These are phyloP conservation scores for Dactylis glomerata DNA, from an alignment of 176 grass and related monocot genomes.

Conservation along the genomic window DNA sequence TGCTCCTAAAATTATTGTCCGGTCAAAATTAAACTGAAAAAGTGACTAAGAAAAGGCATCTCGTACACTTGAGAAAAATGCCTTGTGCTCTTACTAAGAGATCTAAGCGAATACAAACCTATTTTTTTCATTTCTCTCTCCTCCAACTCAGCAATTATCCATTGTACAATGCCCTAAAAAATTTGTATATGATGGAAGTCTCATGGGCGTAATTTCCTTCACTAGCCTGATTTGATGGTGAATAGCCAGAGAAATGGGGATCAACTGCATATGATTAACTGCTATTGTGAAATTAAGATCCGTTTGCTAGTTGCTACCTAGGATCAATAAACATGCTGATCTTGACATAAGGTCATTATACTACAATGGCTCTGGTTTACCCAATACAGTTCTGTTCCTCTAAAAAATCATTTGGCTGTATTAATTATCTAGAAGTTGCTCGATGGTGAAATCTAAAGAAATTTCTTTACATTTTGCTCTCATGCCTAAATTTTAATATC, in stretches of 20 bases:
- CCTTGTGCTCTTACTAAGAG: no score
- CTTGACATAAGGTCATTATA: neutral
- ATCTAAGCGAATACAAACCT: no score
- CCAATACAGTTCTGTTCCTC: neutral
- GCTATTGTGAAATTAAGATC: neutral
- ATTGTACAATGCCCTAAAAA: neutral
- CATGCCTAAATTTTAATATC: neutral
- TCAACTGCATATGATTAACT: neutral
- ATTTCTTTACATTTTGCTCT: neutral
- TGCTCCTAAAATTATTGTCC: no score
- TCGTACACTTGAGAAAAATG: no score
- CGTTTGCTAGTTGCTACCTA: neutral
- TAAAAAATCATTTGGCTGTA: neutral
- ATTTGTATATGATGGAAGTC: neutral
- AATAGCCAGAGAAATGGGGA: neutral
- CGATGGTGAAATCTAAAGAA: neutral
- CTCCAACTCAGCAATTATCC: no score
- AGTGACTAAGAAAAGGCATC: no score
- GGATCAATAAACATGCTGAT: neutral
- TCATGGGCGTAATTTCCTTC: neutral
- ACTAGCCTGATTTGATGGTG: slow-evolving; percentile 20
- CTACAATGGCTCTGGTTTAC: neutral
- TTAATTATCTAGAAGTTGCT: neutral
- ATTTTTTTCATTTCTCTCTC: neutral
- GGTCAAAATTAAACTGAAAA: no score